Base-by-base conservation (phyloP, 345 rosid species). In the Brassica juncea region DNA sequence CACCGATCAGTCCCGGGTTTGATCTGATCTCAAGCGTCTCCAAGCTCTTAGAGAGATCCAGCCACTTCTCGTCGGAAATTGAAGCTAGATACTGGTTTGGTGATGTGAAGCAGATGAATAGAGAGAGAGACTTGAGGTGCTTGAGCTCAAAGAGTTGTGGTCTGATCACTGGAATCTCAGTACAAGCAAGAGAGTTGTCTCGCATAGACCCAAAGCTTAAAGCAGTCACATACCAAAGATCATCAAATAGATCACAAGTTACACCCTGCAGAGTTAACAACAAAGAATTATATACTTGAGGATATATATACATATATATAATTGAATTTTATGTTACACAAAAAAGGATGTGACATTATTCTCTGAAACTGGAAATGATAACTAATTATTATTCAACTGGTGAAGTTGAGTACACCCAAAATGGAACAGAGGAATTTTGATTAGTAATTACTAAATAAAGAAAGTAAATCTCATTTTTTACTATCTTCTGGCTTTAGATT, bases 141-240 rank as follows among this genome's bases (percentile, higher is more conserved):
- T 85, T 87, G 44, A 94, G 94, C 77, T 88, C 79, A 82, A 91
- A 91, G 42, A 94, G 75, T 35, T 91, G 90, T 31, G 84, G 85
- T 73, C 88, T 89, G 58, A 91, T 89, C 66, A 84, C 83, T 54
- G 86, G 89, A 74, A 74, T 75, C 19, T 80, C 72, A 60, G 81
- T 61, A 84, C 99, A 94, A 14, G 75, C 80, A 71, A 94, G 90
- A 58, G 95, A 89, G 79, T 94, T 90, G 39, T 90, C 97, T 60
- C 88, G 89, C 23, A 86, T 32, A 1, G 88, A 88, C 62, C 99
- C 99, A 66, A 94, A 86, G 86, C 85, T 91, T 63, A 94, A 76
- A 70, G 82, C 71, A 59, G 97, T 94, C 57, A 90, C 92, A 83
- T 91, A 94, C 97, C 99, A 94, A 61, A 75, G 86, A 16, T 89